Percentiles rank a stretch among this genome's conserved stretches.
phyloP scores from a whole-genome alignment of 1,139 yeast genomes.

The Lodderomyces theae region DNA sequence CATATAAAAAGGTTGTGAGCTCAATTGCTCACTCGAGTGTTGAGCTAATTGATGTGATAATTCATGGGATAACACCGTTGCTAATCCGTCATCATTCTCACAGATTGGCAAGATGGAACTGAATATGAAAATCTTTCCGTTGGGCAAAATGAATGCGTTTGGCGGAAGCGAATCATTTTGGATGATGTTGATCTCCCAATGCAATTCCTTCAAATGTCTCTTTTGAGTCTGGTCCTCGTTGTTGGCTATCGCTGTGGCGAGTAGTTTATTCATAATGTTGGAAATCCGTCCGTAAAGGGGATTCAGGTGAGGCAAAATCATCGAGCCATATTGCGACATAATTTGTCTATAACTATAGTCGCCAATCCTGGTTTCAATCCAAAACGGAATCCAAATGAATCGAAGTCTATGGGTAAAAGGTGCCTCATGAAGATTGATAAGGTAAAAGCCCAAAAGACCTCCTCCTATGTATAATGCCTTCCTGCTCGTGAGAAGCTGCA shows the following conservation, averaged over 20 bases:
- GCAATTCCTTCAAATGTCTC: constrained; percentile 36
- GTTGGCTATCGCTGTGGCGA: constrained; percentile 50
- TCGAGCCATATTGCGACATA: constrained; percentile 43
- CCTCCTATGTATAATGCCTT: constrained; percentile 20
- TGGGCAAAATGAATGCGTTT: constrained; percentile 93
- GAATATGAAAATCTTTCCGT: constrained; percentile 92
- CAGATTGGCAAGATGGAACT: constrained; percentile 78
- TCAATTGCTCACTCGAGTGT: constrained; percentile 80
- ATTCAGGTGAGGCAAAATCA: constrained; percentile 51
- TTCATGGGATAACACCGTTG: constrained; percentile 91
- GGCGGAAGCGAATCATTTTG: constrained; percentile 68
- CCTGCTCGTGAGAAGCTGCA: constrained; percentile 17
- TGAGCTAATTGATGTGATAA: constrained; percentile 91
- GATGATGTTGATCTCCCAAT: constrained; percentile 85
- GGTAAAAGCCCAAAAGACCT: constrained; percentile 44
- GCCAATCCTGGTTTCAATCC: constrained; percentile 68
- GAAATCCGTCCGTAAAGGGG: constrained; percentile 58
- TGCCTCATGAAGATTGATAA: constrained; percentile 70
- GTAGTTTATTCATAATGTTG: constrained; percentile 59
- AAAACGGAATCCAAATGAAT: constrained; percentile 69
- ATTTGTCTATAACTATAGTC: constrained; percentile 64
- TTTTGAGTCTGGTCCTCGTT: constrained; percentile 23
- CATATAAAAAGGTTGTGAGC: constrained; percentile 61
- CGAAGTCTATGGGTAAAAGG: constrained; percentile 78
- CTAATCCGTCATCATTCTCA: constrained; percentile 81